Evolutionary conservation across 139 green algal genomes (phyloP), one percentile per base, ranked within the genome.

Genomic region (Diplosphaera chodatii): DNA sequence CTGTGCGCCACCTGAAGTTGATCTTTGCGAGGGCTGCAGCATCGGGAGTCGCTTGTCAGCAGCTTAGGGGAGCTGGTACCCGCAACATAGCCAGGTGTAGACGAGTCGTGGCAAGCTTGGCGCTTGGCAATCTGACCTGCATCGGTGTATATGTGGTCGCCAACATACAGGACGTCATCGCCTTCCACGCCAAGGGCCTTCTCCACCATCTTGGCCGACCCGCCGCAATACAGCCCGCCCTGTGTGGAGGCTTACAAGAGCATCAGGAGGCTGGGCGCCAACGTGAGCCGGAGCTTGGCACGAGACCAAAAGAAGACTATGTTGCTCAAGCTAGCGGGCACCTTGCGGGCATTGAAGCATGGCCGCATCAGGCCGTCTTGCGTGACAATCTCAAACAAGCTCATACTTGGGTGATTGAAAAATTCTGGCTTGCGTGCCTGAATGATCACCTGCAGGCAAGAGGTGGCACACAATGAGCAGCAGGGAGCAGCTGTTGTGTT

Each of bases 131-230:
- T n/a, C 37, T 48, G 18, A 67, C 30, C 77, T 48, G 80, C 81
- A 41, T 87, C 80, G 2, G 81, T 88, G 29, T 81, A 94, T 81
- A 93, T 92, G 82, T 96, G 91, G 74, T 97, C 93, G 0, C 94
- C 93, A 21, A 98, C 92, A 69, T 98, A 98, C 64, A 98, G 73
- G 15, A 97, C 90, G 68, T 96, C 88, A 34, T 98, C 91, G 18
- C 94, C 93, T 16, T 83, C 68, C 29, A 97, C 81, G 22, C 85
- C 87, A 55, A 98, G 84, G 0, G 93, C 91, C 64, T 91, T 83
- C 80, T 98, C 91, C 34, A 98, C 94, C 84, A 94, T 89, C 40
- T 75, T 66, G 1, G 92, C 86, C 70, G 68, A 82, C 40, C 93
- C 93, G 8, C 93, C 93, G 75, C 87, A 96, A 85, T 93, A 98